Evolutionary conservation across 352 stramenopile genomes (phyloP).

Genomic region (Globisporangium cederbergense): DNA sequence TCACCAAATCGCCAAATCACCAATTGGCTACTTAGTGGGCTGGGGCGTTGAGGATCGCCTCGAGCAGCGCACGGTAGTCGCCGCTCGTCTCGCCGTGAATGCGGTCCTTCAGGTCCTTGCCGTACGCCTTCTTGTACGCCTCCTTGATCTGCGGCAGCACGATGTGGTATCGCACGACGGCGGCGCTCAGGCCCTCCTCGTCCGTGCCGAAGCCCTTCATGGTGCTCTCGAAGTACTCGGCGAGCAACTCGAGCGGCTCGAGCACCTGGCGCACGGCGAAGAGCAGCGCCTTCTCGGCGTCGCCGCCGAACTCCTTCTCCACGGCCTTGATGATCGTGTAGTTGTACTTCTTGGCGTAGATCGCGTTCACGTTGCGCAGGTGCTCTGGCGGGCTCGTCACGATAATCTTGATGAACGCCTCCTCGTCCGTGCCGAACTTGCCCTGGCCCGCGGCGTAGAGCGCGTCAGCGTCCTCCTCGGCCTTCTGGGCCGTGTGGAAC

Average conservation of each 20-base stretch:
- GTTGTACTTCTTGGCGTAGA: conserved; percentile 32
- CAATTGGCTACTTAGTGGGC: conserved; percentile 14
- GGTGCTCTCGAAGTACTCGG: conserved; percentile 35
- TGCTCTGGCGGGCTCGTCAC: conserved; percentile 25
- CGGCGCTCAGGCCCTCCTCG: conserved; percentile 47
- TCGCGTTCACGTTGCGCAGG: conserved; percentile 24
- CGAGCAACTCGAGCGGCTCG: conserved; percentile 28
- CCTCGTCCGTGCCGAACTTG: conserved; percentile 58
- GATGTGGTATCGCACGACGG: conserved; percentile 76
- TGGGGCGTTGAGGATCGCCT: conserved; percentile 49
- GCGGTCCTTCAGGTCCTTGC: conserved; percentile 73
- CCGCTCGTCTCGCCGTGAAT: conserved; percentile 80
- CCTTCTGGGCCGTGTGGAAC: conserved; percentile 59
- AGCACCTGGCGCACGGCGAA: conserved; percentile 31
- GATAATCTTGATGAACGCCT: conserved; percentile 32
- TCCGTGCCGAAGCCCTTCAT: conserved; percentile 44
- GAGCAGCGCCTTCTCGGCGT: conserved; percentile 24
- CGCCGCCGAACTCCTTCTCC: conserved; percentile 31
- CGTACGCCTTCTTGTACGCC: conserved; percentile 76
- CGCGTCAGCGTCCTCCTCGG: conserved; percentile 47
- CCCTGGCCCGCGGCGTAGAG: conserved; percentile 74
- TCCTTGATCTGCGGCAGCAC: conserved; percentile 70
- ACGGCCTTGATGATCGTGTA: conserved; percentile 29
- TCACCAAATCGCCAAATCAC: too few species aligned
- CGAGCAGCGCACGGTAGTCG: conserved; percentile 67